Evolutionary conservation across 1,139 yeast species (phyloP).

Genomic region (Pichia sp.): DNA sequence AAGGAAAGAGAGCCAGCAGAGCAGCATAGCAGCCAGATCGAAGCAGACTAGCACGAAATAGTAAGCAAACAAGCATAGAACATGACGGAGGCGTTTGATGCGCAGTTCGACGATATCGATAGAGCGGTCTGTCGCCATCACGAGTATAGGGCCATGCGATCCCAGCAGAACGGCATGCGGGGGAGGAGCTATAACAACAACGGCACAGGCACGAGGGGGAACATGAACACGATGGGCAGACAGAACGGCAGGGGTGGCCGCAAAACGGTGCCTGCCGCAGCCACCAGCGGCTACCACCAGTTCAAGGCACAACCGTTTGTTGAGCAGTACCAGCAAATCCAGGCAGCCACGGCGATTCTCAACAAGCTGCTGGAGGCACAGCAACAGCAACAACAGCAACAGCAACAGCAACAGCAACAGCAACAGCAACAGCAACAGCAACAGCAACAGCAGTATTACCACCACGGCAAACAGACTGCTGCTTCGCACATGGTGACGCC

Average conservation of each 20-base stretch:
- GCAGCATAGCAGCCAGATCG: not conserved
- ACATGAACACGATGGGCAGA: not conserved
- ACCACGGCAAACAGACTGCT: not conserved
- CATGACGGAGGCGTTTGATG: slow-evolving; percentile 7
- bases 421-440: not conserved
- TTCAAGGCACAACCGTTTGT: slow-evolving; percentile 7
- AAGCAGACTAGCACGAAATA: not conserved
- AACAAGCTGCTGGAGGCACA: slow-evolving; percentile 6
- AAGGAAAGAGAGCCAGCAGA: not conserved
- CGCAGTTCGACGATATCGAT: slow-evolving; percentile 14
- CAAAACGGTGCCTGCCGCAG: not conserved
- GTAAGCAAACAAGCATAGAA: not conserved
- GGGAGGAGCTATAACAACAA: not conserved
- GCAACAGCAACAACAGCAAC: slow-evolving; percentile 5
- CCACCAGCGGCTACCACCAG: not conserved
- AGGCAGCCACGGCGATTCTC: slow-evolving; percentile 7
- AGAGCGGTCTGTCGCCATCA: slow-evolving; percentile 5
- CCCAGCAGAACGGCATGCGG: not conserved
- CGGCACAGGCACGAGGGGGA: not conserved
- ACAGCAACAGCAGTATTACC: not conserved
- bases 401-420: not conserved
- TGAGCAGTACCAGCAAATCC: slow-evolving; percentile 10
- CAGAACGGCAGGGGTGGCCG: not conserved
- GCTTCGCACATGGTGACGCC: not conserved
- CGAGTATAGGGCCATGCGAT: not conserved